Evolutionary conservation across 2,329 filamentous ascomycete species (phyloP), one percentile per base, ranked within the genome.

Genomic region (Epichloe scottii): DNA sequence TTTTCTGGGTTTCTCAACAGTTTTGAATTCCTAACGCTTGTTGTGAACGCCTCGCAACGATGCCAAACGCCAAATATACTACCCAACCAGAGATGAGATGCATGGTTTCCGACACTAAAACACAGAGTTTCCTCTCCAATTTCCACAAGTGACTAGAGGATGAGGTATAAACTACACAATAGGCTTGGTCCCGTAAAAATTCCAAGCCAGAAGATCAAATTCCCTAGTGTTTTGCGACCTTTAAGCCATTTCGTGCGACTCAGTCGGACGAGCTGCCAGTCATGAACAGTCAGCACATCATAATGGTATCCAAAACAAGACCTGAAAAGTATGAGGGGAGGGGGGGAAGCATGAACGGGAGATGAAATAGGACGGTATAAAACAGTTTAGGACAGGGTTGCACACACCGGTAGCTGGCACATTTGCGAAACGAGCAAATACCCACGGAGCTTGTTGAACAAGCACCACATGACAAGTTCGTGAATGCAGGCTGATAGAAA

Each of bases 401-500:
- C 15, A 65, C 71, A 43, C 59, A 75, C 73, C 35, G 86, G 86
- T 43, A 90, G 65, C 66, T 91, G 86, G 55, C 74, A 74, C 77
- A 91, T 81, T 63, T 90, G 86, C 59, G 86, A 66, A n/a, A 80
- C 68, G 21, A 89, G 76, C 44, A 89, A 66, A 59, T 89, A 89
- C 0, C 85, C 85, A 39, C 85, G 71, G 10, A 89, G 72, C 66
- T 88, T 89, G 65, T 84, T 84, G 65, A 90, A 90, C 35, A 90
- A 72, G 57, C 85, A 86, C 71, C 83, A 85, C 86, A 89, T 89
- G 60, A 89, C 76, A 44, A 89, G 69, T 64, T 90, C 86, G 60
- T 89, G 85, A 19, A 87, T 74, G 55, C 82, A 75, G 0, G 85
- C 84, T 7, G 78, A 84, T 17, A 89, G 69, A 88, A 74, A 61